Evolutionary conservation across 176 grass and related monocot species (phyloP), one percentile per base, ranked within the genome.

Genomic region (Triticum urartu): DNA sequence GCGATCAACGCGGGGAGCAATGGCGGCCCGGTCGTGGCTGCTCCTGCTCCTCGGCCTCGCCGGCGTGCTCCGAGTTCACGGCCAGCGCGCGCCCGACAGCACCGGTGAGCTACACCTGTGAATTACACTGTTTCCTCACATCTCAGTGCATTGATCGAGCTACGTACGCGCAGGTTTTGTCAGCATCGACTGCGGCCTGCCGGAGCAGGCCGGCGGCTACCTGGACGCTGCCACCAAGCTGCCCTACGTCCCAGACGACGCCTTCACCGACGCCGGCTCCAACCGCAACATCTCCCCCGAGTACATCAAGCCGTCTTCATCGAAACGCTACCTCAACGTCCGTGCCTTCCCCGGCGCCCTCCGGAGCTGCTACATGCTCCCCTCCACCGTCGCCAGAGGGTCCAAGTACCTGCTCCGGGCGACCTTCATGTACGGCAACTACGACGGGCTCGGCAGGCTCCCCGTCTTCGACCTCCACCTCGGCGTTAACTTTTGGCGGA

Each of bases 151-250:
- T 73, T 26, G 26, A 26, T 26, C 25, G 25, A 26, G 25, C 25
- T 26, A 42, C 50, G 5, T 54, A 18, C 17, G 52, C 6, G 34
- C 68, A 91, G 89, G 89, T 64, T 94, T 92, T 72, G 85, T 94
- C 18, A 94, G 84, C 81, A 89, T 94, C 18, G 92, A 91, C 82
- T 94, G 83, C 1, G 92, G 91, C 39, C 61, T 88, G 8, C 56
- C 86, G 32, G 72, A 45, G 35, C 83, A 85, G 4, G 28, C 65
- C 30, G 40, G n/a, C 59, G 76, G 26, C 26, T 26, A 26, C 47
- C 26, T 50, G 17, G 86, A 88, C 63, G 33, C 39, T 26, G 38
- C 10, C 25, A 93, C 86, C 11, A 86, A 74, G 58, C 52, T 93
- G 5, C 20, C 54, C 9, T 88, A 86, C 64, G 24, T 24, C 7